Conservation (phyloP, 2,329 filamentous ascomycete genomes). For the Triangularia setosa region DNA sequence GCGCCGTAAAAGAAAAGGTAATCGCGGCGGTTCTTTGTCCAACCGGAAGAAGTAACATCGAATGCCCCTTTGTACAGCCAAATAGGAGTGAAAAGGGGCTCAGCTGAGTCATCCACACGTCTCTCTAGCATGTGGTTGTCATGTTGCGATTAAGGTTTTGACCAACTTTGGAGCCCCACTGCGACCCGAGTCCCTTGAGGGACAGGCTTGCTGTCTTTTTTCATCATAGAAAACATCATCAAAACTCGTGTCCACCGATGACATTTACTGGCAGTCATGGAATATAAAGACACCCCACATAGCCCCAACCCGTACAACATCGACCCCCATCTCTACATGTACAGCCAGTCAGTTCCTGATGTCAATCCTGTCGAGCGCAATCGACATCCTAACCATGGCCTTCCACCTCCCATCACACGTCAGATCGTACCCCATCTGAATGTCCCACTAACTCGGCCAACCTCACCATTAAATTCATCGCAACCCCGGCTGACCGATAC, state of each 20-base stretch:
- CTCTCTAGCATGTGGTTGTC: not conserved
- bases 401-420: not conserved
- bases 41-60: not conserved
- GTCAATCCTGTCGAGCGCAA: not conserved
- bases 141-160: not conserved
- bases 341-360: not conserved
- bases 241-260: no score
- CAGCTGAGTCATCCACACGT: not conserved
- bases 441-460: not conserved
- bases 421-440: not conserved
- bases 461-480: not conserved
- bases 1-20: no score
- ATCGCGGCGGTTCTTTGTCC: no score
- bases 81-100: not conserved
- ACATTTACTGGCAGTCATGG: no score
- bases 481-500: not conserved
- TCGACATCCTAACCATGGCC: not conserved
- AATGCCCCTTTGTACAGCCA: not conserved
- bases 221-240: not conserved
- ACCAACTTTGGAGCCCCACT: not conserved
- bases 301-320: not conserved
- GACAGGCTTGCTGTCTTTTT: not conserved
- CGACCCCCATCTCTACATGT: not conserved
- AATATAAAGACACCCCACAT: no score
- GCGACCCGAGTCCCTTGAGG: no score